Evolutionary conservation across 257 asterid genomes (phyloP).

Genomic region (Cruciata laevipes): DNA sequence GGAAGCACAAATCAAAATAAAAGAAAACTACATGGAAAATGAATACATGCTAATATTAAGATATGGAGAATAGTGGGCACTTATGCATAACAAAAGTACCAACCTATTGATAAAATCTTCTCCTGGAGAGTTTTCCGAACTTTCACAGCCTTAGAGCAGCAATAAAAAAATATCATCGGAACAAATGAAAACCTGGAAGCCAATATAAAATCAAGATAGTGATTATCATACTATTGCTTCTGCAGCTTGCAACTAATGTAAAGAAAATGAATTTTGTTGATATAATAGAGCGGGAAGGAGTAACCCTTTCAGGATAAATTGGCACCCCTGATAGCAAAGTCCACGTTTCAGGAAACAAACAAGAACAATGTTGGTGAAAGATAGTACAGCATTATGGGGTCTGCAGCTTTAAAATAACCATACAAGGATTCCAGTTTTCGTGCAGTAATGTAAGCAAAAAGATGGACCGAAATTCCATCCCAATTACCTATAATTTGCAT

Average conservation of each 20-base stretch:
- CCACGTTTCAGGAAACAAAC: background rate
- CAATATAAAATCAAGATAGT: background rate
- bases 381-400: background rate
- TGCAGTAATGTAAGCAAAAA: background rate
- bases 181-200: slow-evolving; percentile 66
- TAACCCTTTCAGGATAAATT: background rate
- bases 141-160: slow-evolving; percentile 33
- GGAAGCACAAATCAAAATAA: background rate
- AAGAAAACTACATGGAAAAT: background rate
- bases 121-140: slow-evolving; percentile 42
- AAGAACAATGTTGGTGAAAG: background rate
- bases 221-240: slow-evolving; percentile 3
- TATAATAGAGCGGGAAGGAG: background rate
- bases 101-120: slow-evolving; percentile 64
- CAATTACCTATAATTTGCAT: slow-evolving; percentile 69
- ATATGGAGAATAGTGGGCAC: background rate
- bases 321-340: background rate
- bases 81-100: slow-evolving; percentile 19
- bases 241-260: background rate
- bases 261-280: background rate
- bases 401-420: background rate
- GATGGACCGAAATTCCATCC: slow-evolving; percentile 10
- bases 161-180: slow-evolving; percentile 46
- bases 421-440: slow-evolving; percentile 1
- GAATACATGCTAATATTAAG: background rate